These are phyloP conservation scores for Arctium lappa DNA, from an alignment of 129 eudicot genomes.

Conservation along the genomic window DNA sequence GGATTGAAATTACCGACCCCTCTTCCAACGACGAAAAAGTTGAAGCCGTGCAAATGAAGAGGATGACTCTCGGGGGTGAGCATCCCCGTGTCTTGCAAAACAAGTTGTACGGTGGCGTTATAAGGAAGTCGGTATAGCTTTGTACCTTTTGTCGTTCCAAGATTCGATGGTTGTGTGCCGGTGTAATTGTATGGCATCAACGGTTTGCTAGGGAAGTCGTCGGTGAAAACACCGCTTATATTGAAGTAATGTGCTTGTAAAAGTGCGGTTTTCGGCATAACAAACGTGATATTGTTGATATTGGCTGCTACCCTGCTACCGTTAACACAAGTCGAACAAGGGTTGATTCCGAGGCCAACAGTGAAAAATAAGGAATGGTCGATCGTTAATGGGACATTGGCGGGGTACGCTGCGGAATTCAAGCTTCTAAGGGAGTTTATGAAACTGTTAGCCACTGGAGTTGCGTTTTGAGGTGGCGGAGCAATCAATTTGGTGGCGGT, in stretches of 20 bases:
- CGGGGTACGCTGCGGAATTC: slow-evolving; percentile 54
- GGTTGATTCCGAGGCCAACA: slow-evolving; percentile 66
- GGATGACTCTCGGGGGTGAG: slow-evolving; percentile 77
- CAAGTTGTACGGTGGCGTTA: slow-evolving; percentile 62
- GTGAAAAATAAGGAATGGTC: slow-evolving; percentile 68
- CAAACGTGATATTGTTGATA: slow-evolving; percentile 64
- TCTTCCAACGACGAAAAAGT: slow-evolving; percentile 68
- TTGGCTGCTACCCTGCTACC: slow-evolving; percentile 57
- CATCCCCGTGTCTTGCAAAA: slow-evolving; percentile 71
- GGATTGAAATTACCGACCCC: slow-evolving; percentile 72
- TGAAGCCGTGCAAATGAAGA: slow-evolving; percentile 74
- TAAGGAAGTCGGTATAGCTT: slow-evolving; percentile 59
- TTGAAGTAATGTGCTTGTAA: slow-evolving; percentile 73
- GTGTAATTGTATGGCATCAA: slow-evolving; percentile 57
- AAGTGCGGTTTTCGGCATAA: slow-evolving; percentile 66
- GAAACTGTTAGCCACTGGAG: slow-evolving; percentile 45
- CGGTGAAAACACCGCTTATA: slow-evolving; percentile 56
- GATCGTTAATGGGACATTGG: slow-evolving; percentile 48
- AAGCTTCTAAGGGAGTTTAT: slow-evolving; percentile 54
- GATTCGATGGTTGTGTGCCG: slow-evolving; percentile 41
- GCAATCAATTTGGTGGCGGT: slow-evolving; percentile 42
- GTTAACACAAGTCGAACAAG: slow-evolving; percentile 55
- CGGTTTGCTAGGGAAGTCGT: slow-evolving; percentile 74
- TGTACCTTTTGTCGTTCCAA: slow-evolving; percentile 54
- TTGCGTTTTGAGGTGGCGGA: slow-evolving; percentile 69